phyloP scores from a whole-genome alignment of 129 eudicot species.

The Lactuca sativa region DNA sequence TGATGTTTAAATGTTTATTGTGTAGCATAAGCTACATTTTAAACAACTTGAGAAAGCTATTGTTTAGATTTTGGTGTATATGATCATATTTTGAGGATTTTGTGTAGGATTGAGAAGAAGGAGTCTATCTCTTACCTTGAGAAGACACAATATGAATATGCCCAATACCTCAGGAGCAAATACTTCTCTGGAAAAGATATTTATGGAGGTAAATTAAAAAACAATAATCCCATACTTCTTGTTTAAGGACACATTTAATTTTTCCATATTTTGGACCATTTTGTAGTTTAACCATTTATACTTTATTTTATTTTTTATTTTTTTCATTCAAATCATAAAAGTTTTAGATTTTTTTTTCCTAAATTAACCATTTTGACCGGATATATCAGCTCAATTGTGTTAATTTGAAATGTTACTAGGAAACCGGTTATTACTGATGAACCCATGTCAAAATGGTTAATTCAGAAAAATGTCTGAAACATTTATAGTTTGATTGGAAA shows the following conservation, averaged over 20 bases:
- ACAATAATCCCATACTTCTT: neutral
- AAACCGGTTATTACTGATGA: too few species aligned
- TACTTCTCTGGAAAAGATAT: conserved; percentile 14
- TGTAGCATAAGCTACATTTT: neutral
- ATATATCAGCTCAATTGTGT: too few species aligned
- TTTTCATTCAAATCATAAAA: neutral
- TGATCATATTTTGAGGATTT: neutral
- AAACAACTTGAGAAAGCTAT: neutral
- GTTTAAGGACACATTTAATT: neutral
- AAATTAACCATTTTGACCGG: too few species aligned
- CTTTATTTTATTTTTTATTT: too few species aligned
- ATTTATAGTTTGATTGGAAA: neutral
- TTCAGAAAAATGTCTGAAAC: too few species aligned
- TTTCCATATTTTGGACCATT: too few species aligned
- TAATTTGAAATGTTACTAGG: too few species aligned
- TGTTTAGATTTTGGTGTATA: neutral
- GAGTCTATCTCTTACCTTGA: neutral
- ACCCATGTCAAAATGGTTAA: neutral
- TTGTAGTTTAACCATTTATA: neutral
- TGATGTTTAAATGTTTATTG: neutral
- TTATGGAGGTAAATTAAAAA: conserved; percentile 3
- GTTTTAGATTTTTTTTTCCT: neutral
- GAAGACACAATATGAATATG: neutral
- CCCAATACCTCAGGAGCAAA: neutral
- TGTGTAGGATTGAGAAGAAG: neutral